Base-by-base conservation (phyloP, 139 green algal species). In the Trebouxia sp. region DNA sequence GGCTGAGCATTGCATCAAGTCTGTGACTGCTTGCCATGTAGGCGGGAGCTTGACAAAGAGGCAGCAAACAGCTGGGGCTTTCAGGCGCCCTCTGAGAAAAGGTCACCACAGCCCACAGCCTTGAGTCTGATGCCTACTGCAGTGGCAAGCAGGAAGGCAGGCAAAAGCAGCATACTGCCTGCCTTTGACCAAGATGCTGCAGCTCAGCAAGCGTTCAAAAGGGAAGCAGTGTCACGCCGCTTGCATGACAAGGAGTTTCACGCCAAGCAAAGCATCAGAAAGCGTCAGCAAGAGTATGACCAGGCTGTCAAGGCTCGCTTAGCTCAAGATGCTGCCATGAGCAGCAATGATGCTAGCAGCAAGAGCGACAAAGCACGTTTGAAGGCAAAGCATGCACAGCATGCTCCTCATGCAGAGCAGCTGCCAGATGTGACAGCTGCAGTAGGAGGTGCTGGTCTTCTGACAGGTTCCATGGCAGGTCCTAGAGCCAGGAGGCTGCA, bases 221-320 rank as follows among this genome's bases (percentile, higher is more conserved):
- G 69, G 39, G 69, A 66, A 35, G 74, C 74, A n/a, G 6, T 39
- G 74, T 39, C 20, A 14, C 74, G 74, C 11, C 47, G 45, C 26
- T 20, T 65, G 15, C 35, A 42, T 42, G 47, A 79, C n/a, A 53
- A 66, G 74, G 47, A 65, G 74, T 65, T 55, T 12, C 42, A 24
- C 5, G 74, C 45, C 30, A 53, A 55, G 45, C 26, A 53, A n/a
- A 55, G 35, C 42, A 62, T 62, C 42, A 53, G 74, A 11, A 53
- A 55, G 30, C 28, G 74, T 12, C 74, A 79, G 47, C 74, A 79
- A 32, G 47, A 62, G 45, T 79, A 79, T n/a, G 74, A 65, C 43
- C 45, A 67, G 74, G 74, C 47, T 3, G 45, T 79, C 74, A 79
- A 79, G 30, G 74, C 74, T 3, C 41, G 69, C 8, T 17, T 77